Evolutionary conservation across 257 asterid genomes (phyloP), one percentile per base, ranked within the genome.

Genomic region (Marsdenia floribunda): DNA sequence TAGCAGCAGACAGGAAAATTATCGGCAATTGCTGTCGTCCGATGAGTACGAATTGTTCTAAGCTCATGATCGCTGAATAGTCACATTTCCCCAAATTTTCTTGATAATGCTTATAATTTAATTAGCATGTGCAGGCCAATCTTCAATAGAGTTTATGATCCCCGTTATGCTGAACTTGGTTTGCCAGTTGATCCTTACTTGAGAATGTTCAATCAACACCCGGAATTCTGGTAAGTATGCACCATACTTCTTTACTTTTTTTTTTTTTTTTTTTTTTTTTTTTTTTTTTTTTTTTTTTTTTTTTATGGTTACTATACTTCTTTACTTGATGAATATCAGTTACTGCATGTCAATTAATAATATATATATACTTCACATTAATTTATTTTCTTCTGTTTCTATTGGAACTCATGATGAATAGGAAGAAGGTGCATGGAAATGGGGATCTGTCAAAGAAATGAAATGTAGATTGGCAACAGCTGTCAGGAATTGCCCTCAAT

Each of bases 161-260:
- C 52, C 16, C 54, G 12, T 13, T 33, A 29, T 63, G 38, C 72
- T 0, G 12, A 14, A 5, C 11, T 24, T 44, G 71, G 72, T 33
- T 10, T 44, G n/a, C 77, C 72, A 29, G 52, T 63, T 54, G 77
- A 74, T 63, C 77, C 77, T 21, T 14, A n/a, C 37, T 63, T 63
- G 72, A 54, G 72, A 6, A 37, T 12, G 72, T 50, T 74, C 33
- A 21, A 19, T 53, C 19, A 38, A 6, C 46, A 42, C 42, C 26
- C 72, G 35, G 15, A 2, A 6, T 74, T 74, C 3, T n/a, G 77
- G 69, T 64, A n/a, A 44, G 49, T 44, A 44, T 44, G 49, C 49
- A 42, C 40, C 2, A 2, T 37, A 37, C 4, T n/a, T n/a, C n/a
- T n/a, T n/a, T n/a, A n/a, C n/a, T n/a, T n/a, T n/a, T n/a, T n/a